Conservation (phyloP, 106 monocot species). For the Dendrobium nobile region DNA sequence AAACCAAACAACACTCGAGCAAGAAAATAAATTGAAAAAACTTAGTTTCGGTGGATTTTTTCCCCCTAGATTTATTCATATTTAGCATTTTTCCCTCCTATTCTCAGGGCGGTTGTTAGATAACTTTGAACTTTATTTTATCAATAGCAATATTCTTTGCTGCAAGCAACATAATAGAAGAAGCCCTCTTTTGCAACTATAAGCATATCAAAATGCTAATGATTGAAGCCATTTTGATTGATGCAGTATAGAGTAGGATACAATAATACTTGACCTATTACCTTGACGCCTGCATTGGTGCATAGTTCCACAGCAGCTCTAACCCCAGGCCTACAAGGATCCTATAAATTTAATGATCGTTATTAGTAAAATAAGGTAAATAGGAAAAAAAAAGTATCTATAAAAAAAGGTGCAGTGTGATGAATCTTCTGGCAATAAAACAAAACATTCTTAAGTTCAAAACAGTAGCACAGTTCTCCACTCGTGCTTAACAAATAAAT, state of each 20-base stretch:
- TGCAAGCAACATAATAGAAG: background rate
- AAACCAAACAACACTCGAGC: too few species aligned
- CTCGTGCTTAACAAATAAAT: background rate
- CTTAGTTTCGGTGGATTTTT: background rate
- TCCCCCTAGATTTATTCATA: background rate
- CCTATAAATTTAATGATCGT: conserved; percentile 31
- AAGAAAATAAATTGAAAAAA: background rate
- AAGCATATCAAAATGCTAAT: background rate
- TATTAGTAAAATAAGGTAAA: conserved; percentile 5
- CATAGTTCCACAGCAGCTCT: conserved; percentile 58
- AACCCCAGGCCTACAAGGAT: conserved; percentile 79
- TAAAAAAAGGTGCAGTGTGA: background rate
- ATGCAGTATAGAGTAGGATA: background rate
- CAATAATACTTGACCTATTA: conserved; percentile 7
- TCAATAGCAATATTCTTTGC: background rate
- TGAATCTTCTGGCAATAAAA: background rate
- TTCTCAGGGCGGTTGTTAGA: background rate
- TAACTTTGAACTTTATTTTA: background rate
- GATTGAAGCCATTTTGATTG: background rate
- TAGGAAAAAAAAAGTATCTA: background rate
- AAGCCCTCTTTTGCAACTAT: background rate
- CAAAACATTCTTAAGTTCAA: background rate
- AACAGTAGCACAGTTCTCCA: conserved; percentile 1
- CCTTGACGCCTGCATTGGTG: conserved; percentile 66
- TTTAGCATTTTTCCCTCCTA: background rate